Conservation (phyloP, 2,329 filamentous ascomycete species). For the Fusarium zealandicum region DNA sequence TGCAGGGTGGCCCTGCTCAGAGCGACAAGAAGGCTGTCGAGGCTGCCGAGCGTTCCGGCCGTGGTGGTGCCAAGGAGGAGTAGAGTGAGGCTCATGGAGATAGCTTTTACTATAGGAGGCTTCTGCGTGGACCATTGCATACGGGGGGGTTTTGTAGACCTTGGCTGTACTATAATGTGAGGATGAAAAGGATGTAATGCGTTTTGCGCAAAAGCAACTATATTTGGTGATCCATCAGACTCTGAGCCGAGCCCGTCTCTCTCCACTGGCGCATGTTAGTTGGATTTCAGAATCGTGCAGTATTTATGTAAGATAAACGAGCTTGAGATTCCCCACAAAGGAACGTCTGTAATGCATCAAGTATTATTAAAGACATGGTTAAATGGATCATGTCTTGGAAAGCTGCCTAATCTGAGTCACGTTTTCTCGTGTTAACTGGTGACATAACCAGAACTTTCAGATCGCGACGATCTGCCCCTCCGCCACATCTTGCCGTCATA, state of each 20-base stretch:
- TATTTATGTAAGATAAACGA: no score
- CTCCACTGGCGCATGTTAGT: no score
- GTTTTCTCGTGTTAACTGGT: conserved; percentile 45
- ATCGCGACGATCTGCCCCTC: conserved; percentile 42
- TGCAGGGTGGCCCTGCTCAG: conserved; percentile 77
- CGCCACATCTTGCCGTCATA: conserved; percentile 32
- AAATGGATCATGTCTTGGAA: background rate
- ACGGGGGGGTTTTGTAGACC: conserved; percentile 11
- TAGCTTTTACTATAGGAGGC: conserved; percentile 1
- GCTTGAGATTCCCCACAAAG: no score
- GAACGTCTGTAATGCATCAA: background rate
- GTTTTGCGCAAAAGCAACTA: conserved; percentile 10
- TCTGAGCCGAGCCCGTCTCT: no score
- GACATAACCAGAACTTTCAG: conserved; percentile 33
- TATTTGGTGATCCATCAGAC: no score
- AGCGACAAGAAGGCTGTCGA: conserved; percentile 92
- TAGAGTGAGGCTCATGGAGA: conserved; percentile 48
- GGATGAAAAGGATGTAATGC: conserved; percentile 3
- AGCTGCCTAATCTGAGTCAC: conserved; percentile 30
- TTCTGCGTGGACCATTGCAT: conserved; percentile 13
- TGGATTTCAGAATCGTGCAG: no score
- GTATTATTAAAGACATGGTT: background rate
- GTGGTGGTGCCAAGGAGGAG: conserved; percentile 76
- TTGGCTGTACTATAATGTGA: no score
- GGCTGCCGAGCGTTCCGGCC: conserved; percentile 76